Conservation (phyloP, 2,329 filamentous ascomycete genomes). For the Fusarium falciforme region DNA sequence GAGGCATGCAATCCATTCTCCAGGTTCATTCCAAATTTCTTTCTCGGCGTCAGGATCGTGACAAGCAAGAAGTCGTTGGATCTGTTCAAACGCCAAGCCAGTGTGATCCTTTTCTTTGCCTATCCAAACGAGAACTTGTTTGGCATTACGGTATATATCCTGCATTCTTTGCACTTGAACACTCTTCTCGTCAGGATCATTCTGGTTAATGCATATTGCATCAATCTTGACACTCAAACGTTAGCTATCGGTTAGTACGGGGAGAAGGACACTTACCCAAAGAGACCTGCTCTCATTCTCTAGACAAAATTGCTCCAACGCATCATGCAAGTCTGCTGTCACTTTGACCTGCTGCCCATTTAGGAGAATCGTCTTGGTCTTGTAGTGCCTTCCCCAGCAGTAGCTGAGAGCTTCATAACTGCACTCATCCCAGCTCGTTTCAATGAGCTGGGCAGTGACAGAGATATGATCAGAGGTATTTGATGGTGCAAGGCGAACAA, state of each 20-base stretch:
- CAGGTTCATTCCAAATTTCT: slow-evolving; percentile 5
- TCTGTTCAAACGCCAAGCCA: slow-evolving; percentile 7
- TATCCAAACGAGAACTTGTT: slow-evolving; percentile 15
- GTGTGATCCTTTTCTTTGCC: slow-evolving; percentile 9
- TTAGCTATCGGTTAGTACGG: not conserved
- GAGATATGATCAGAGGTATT: slow-evolving; percentile 3
- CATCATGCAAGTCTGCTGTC: slow-evolving; percentile 13
- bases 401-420: slow-evolving; percentile 40
- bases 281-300: slow-evolving; percentile 2
- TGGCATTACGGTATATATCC: slow-evolving; percentile 35
- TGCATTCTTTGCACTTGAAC: slow-evolving; percentile 42
- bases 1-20: slow-evolving; percentile 10
- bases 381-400: slow-evolving; percentile 30
- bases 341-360: slow-evolving; percentile 15
- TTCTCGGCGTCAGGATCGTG: not conserved
- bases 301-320: slow-evolving; percentile 5
- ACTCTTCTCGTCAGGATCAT: slow-evolving; percentile 37
- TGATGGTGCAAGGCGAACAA: slow-evolving; percentile 11
- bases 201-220: slow-evolving; percentile 45
- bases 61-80: not conserved
- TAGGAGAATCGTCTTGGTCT: slow-evolving; percentile 8
- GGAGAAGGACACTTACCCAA: slow-evolving; percentile 1
- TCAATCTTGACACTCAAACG: slow-evolving; percentile 25
- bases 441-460: not conserved
- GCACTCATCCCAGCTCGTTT: slow-evolving; percentile 7